phyloP scores from a whole-genome alignment of 2,329 filamentous ascomycete genomes.

The Diaporthe batatas region DNA sequence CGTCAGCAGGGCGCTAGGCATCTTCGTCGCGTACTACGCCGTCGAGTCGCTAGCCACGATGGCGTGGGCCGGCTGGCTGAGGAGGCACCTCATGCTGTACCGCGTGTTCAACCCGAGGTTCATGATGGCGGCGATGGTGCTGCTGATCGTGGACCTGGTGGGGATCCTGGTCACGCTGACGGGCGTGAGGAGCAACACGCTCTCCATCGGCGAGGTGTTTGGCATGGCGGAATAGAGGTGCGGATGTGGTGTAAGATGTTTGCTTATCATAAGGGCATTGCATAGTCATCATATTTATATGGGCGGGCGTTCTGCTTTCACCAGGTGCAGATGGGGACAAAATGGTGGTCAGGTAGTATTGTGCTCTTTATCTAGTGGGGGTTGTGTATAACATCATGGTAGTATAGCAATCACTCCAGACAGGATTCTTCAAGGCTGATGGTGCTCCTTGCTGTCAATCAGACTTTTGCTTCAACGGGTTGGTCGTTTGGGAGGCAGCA shows the following conservation, averaged over 20 bases:
- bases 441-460: background rate
- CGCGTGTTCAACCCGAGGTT: conserved; percentile 93
- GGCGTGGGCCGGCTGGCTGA: conserved; percentile 87
- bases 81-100: conserved; percentile 96
- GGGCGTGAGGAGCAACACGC: conserved; percentile 80
- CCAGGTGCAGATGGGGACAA: background rate
- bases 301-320: conserved; percentile 13
- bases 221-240: conserved; percentile 74
- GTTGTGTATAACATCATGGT: background rate
- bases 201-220: conserved; percentile 89
- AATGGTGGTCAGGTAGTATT: background rate
- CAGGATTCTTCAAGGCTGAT: background rate
- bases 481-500: background rate
- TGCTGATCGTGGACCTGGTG: conserved; percentile 84
- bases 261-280: background rate
- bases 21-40: conserved; percentile 85
- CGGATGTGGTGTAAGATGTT: background rate
- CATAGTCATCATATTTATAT: background rate
- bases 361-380: conserved; percentile 1
- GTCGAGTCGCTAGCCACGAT: conserved; percentile 88
- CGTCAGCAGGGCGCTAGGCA: conserved; percentile 77
- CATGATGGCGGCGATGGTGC: conserved; percentile 80
- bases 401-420: background rate
- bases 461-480: no score
- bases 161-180: conserved; percentile 77